phyloP scores from a whole-genome alignment of 2,329 filamentous ascomycete genomes.

The Aspergillus sp. region DNA sequence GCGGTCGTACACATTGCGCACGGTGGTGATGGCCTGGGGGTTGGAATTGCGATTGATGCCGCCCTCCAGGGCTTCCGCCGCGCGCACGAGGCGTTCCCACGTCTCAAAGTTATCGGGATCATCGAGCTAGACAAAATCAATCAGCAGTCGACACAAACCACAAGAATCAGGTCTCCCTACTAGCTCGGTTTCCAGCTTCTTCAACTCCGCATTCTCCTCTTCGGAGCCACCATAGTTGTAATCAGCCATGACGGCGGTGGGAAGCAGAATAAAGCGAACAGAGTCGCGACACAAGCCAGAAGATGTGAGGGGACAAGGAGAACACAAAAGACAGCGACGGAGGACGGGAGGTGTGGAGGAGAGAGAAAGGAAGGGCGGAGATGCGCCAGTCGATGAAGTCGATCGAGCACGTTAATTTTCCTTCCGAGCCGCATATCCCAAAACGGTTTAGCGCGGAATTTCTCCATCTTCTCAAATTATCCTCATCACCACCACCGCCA shows the following conservation, averaged over 20 bases:
- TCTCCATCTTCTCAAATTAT: constrained; percentile 4
- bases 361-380: constrained; percentile 2
- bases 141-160: constrained; percentile 3
- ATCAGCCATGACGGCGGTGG: constrained; percentile 61
- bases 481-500: neutral
- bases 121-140: constrained; percentile 46
- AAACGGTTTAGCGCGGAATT: constrained; percentile 25
- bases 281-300: constrained; percentile 1
- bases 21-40: constrained; percentile 83
- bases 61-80: constrained; percentile 81
- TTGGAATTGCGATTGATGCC: constrained; percentile 96
- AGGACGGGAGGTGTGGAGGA: neutral
- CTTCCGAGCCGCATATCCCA: constrained; percentile 13
- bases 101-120: constrained; percentile 89
- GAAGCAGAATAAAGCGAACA: neutral
- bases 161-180: constrained; percentile 53
- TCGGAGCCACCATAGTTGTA: constrained; percentile 72
- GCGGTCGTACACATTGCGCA: constrained; percentile 84
- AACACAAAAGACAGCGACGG: neutral
- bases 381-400: neutral
- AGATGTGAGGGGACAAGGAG: neutral
- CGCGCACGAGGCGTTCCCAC: constrained; percentile 89
- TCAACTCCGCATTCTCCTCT: constrained; percentile 79
- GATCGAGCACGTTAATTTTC: constrained; percentile 10
- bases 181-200: constrained; percentile 73